phyloP scores from a whole-genome alignment of 2,329 filamentous ascomycete species.

The Cadophora luteo-olivacea region DNA sequence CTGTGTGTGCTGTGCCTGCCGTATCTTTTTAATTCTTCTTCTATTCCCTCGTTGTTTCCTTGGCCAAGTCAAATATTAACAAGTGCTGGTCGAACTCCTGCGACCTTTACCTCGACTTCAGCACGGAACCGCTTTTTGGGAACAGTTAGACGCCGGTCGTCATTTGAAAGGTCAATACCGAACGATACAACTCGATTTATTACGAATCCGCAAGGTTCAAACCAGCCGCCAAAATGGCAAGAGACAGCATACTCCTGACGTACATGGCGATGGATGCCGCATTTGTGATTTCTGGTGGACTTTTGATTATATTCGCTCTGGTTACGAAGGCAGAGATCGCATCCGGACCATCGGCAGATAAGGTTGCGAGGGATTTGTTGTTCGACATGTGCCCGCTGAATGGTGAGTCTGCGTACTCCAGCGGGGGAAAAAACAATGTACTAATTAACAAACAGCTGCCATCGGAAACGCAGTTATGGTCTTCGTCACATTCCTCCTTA shows the following conservation, averaged over 20 bases:
- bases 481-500: conserved; percentile 72
- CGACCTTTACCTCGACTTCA: conserved; percentile 27
- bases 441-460: conserved; percentile 56
- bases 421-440: conserved; percentile 17
- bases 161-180: conserved; percentile 28
- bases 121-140: conserved; percentile 16
- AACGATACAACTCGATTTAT: conserved; percentile 15
- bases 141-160: conserved; percentile 43
- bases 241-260: conserved; percentile 57
- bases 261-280: conserved; percentile 58
- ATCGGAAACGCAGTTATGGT: conserved; percentile 76
- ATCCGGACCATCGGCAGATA: conserved; percentile 51
- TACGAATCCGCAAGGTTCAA: conserved; percentile 5
- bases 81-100: conserved; percentile 20
- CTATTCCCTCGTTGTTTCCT: conserved; percentile 26
- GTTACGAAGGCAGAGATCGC: conserved; percentile 52
- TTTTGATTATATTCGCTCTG: conserved; percentile 60
- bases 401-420: conserved; percentile 49
- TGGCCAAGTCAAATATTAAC: conserved; percentile 12
- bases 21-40: conserved; percentile 30
- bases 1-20: conserved; percentile 18
- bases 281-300: conserved; percentile 57
- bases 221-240: conserved; percentile 47
- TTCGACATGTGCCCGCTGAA: conserved; percentile 58
- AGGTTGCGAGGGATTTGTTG: conserved; percentile 58